Base-by-base conservation (phyloP, 345 rosid genomes). In the Gossypium stocksii region DNA sequence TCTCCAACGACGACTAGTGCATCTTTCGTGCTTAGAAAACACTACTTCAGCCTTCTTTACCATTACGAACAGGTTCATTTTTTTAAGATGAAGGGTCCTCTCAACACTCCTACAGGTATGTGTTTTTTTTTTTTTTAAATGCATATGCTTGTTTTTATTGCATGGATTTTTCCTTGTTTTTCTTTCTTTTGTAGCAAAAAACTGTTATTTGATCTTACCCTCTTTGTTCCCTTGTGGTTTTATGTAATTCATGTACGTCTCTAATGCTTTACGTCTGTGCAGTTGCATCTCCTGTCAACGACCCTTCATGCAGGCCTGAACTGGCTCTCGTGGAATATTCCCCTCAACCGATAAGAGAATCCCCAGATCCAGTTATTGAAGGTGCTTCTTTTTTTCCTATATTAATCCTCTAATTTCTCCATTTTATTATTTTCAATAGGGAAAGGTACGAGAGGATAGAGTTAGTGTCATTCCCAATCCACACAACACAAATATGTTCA, bases 1-100 rank as follows among this genome's bases (percentile, higher is more conserved):
- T 88, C 97, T 66, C 81, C 97, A 27, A 94, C 97, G 3, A 94
- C 98, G 57, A 94, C 98, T 51, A 94, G 98, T 78, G 98, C 98
- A 64, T 94, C 98, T 22, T 94, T 87, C 73, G 98, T 92, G 51
- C 79, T 94, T 77, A 90, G 91, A 83, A 94, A 92, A 83, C 97
- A 94, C 74, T 94, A 94, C 74, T 85, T 80, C 14, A 82, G 86
- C 61, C 91, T 92, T 77, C 95, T 94, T 52, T 94, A 82, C 78
- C 97, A 94, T 75, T 94, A 89, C 48, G 98, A 94, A 77, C 97
- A 92, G 77, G 94, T 90, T 78, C 88, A 94, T 80, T 87, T 89
- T 88, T 94, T 90, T 62, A 82, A 74, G 76, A 74, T 72, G 70
- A 91, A 86, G 80, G 98, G 97, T 67, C 89, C 93, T 56, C 78